Conservation (phyloP, 2,329 filamentous ascomycete genomes). For the Neospermospora avenae region DNA sequence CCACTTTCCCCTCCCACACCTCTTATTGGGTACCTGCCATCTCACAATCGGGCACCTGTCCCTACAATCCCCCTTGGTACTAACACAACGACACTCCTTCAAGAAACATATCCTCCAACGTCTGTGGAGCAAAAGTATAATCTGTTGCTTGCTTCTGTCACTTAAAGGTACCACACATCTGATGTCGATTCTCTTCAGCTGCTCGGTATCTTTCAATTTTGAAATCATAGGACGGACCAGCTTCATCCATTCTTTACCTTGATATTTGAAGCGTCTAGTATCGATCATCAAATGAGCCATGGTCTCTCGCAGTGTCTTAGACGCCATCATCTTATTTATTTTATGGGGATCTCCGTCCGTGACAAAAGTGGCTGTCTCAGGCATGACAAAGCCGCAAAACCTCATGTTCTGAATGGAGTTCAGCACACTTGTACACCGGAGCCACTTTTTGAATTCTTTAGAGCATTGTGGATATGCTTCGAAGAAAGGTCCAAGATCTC, state of each 20-base stretch:
- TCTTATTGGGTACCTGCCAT: background rate
- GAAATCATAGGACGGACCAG: background rate
- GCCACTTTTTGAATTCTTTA: background rate
- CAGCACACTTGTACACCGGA: background rate
- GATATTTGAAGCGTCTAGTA: background rate
- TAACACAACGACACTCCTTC: background rate
- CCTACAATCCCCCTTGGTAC: background rate
- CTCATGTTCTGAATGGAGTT: no score
- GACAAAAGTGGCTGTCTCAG: background rate
- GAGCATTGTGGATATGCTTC: background rate
- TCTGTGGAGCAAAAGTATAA: background rate
- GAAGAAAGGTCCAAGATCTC: no score
- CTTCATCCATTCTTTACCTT: background rate
- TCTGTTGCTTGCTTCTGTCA: background rate
- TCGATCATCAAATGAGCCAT: background rate
- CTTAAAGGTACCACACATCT: background rate
- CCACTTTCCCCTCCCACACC: background rate
- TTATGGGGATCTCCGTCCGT: no score
- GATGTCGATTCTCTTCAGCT: background rate
- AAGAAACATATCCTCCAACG: background rate
- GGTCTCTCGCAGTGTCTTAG: background rate
- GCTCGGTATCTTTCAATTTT: background rate
- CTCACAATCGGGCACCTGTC: background rate
- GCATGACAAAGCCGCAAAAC: background rate
- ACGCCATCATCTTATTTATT: background rate